phyloP scores from a whole-genome alignment of 2,329 filamentous ascomycete genomes.

The Sclerotinia subarctica region DNA sequence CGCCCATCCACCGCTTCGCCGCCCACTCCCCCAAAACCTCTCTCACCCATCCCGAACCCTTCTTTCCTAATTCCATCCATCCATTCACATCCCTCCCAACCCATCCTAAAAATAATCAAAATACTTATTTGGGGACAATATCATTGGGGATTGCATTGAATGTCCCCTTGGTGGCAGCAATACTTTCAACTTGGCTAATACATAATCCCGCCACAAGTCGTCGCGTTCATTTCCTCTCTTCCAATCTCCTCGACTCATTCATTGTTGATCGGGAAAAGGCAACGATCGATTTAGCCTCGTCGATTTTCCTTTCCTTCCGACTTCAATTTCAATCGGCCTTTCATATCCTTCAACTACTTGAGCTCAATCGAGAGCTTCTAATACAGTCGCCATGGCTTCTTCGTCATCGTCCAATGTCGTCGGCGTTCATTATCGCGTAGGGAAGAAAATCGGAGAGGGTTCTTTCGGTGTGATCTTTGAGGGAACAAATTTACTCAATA shows the following conservation, averaged over 20 bases:
- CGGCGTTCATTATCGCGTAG: conserved; percentile 96
- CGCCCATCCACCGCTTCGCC: background rate
- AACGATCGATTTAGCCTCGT: conserved; percentile 20
- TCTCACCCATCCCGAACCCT: background rate
- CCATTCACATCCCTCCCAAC: conserved; percentile 18
- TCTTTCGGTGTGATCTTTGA: conserved; percentile 99
- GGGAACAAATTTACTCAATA: conserved; percentile 97
- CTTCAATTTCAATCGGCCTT: background rate
- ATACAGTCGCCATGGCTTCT: conserved; percentile 35
- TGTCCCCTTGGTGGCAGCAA: conserved; percentile 14
- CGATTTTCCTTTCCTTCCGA: conserved; percentile 24
- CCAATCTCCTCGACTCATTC: background rate
- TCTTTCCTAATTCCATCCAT: conserved; percentile 16
- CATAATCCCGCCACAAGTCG: conserved; percentile 24
- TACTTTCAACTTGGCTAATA: background rate
- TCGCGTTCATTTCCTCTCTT: conserved; percentile 27
- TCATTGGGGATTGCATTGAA: conserved; percentile 18
- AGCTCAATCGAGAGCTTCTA: conserved; percentile 29
- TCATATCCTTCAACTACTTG: conserved; percentile 7
- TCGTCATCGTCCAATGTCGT: conserved; percentile 76
- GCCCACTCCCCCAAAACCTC: background rate
- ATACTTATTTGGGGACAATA: conserved; percentile 17
- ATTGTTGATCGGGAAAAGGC: conserved; percentile 18
- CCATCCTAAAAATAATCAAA: conserved; percentile 6
- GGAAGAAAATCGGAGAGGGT: conserved; percentile 99